Base-by-base conservation (phyloP, 1,284 basidiomycete species). In the Ganoderma resinaceum region DNA sequence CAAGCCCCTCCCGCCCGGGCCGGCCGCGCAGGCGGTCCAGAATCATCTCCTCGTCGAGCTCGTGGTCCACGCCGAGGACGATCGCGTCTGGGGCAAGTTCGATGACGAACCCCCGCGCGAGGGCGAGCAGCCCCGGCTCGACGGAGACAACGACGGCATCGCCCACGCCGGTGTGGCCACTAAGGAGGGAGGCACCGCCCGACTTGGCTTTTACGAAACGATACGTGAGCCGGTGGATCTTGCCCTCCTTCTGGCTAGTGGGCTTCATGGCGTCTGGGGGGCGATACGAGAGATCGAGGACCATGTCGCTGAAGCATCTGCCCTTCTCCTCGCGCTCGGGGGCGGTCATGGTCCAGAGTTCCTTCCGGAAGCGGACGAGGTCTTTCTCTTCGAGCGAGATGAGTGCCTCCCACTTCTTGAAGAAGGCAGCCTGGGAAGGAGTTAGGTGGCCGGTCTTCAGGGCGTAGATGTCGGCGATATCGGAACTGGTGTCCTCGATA, bases 301-400 rank as follows among this genome's bases (percentile, higher is more conserved):
- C 78, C 96, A 98, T 96, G 66, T 87, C 82, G 61, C 87, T 84
- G 75, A 97, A 94, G 75, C 95, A 96, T 69, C 95, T 84, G 0
- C 96, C 96, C 60, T 86, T 87, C 65, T 83, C 85, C 78, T 97
- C 94, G 58, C 98, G 87, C 73, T 95, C 91, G 3, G 80, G 81
- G 0, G 95, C 95, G 7, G 88, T 87, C 87, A 98, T 89, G 0
- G 95, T 97, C 97, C 97, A 99, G 9, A 99, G 85, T 76, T 99
- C 97, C 71, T 94, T 94, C 73, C 91, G 89, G 80, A 95, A 94
- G 18, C 92, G 87, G 14, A 91, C 81, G 12, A 94, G 84, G 73
- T 98, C 96, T 68, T 91, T 90, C 77, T 99, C 98, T 78, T 99
- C 98, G 23, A 97, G 81, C 0, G 93, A 86, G 65, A 99, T 86